A percentile compares a stretch with the other conserved stretches of the same genome.
These are phyloP conservation scores for Synchytrium microbalum DNA, from an alignment of 371 early-diverging fungal genomes.

Conservation along the genomic window DNA sequence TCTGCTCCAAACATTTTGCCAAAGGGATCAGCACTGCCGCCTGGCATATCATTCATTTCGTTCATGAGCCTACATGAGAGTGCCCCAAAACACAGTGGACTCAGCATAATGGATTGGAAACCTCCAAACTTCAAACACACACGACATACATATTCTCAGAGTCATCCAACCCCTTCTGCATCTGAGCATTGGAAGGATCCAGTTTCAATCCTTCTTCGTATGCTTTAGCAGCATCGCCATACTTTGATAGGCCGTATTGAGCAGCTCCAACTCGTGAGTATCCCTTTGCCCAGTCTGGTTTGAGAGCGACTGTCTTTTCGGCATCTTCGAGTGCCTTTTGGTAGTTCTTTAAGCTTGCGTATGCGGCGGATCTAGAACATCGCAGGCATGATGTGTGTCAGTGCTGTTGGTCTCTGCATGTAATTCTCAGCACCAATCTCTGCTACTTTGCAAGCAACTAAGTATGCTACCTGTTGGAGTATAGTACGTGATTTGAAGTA, in stretches of 20 bases:
- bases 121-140: neutral
- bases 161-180: conserved; percentile 64
- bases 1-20: conserved; percentile 56
- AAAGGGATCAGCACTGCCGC: conserved; percentile 11
- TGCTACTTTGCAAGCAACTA: neutral
- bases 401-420: no score
- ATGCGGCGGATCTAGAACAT: conserved; percentile 60
- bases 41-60: neutral
- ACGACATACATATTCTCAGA: conserved; percentile 40
- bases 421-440: neutral
- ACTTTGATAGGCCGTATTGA: conserved; percentile 57
- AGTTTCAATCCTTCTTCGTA: conserved; percentile 65
- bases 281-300: conserved; percentile 81
- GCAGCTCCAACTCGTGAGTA: conserved; percentile 83
- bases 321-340: conserved; percentile 72
- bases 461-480: conserved; percentile 61
- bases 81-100: conserved; percentile 6
- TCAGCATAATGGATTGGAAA: neutral
- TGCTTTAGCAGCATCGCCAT: conserved; percentile 59
- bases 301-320: conserved; percentile 66
- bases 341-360: conserved; percentile 64
- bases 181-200: conserved; percentile 63
- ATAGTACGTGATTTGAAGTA: conserved; percentile 77
- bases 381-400: neutral
- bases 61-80: conserved; percentile 7